Evolutionary conservation across 257 asterid genomes (phyloP).

Genomic region (Solanum habrochaites): DNA sequence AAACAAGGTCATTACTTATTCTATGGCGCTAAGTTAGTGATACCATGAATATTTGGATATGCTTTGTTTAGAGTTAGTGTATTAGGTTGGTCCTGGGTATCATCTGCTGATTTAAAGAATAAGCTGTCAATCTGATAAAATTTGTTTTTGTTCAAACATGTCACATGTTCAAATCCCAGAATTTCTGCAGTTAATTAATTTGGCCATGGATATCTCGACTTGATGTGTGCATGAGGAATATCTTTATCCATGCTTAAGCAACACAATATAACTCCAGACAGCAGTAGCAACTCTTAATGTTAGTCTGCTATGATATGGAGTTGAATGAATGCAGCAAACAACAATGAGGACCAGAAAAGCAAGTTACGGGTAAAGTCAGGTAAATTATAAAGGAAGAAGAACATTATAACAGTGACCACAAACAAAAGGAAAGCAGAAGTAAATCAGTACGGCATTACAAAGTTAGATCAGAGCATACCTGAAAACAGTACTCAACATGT

Average conservation of each 20-base stretch:
- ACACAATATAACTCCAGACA: neutral
- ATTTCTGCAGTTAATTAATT: neutral
- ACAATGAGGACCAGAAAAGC: neutral
- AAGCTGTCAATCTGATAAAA: neutral
- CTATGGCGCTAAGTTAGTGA: neutral
- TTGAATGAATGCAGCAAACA: neutral
- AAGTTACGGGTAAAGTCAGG: neutral
- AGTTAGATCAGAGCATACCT: slow-evolving; percentile 31
- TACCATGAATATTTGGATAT: neutral
- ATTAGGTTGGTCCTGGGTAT: neutral
- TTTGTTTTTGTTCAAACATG: neutral
- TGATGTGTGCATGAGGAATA: neutral
- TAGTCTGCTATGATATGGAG: neutral
- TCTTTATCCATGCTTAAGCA: neutral
- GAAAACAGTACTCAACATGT: slow-evolving; percentile 83
- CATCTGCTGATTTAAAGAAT: neutral
- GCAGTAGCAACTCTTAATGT: neutral
- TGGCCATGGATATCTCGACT: neutral
- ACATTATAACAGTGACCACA: neutral
- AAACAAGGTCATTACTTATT: neutral
- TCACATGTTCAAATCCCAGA: neutral
- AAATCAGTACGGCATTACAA: neutral
- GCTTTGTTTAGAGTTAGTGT: neutral
- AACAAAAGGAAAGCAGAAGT: neutral
- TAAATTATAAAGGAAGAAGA: neutral